phyloP scores from a whole-genome alignment of 805 yeast genomes.

The Helenozyma baotianmanensis region DNA sequence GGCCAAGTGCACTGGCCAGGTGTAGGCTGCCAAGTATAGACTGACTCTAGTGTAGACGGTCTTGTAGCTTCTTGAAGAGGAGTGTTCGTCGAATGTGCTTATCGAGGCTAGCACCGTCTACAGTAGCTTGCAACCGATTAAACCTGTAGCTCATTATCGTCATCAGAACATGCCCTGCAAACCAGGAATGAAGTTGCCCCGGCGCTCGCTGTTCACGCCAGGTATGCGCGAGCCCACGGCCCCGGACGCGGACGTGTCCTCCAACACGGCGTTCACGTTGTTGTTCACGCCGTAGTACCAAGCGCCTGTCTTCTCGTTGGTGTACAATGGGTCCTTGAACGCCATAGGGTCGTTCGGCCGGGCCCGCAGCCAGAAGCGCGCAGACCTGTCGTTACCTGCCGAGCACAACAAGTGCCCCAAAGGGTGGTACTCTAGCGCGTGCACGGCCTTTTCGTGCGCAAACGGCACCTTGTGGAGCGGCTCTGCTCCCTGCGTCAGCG shows the following conservation, averaged over 20 bases:
- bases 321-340: slow-evolving; percentile 77
- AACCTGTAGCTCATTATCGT: too few relatives aligned
- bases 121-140: too few relatives aligned
- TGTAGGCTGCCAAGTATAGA: too few relatives aligned
- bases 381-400: slow-evolving; percentile 90
- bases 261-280: slow-evolving; percentile 37
- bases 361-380: slow-evolving; percentile 91
- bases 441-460: slow-evolving; percentile 93
- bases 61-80: too few relatives aligned
- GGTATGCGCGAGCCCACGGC: slow-evolving; percentile 5
- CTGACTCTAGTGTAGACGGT: too few relatives aligned
- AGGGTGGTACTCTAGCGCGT: slow-evolving; percentile 89
- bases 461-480: slow-evolving; percentile 67
- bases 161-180: background rate
- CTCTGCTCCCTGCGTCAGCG: slow-evolving; percentile 22
- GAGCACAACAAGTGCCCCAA: slow-evolving; percentile 87
- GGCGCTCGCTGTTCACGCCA: slow-evolving; percentile 10
- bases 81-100: too few relatives aligned
- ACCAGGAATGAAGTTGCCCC: slow-evolving; percentile 10
- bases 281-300: slow-evolving; percentile 50
- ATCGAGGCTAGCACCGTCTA: too few relatives aligned
- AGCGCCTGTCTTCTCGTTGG: slow-evolving; percentile 55
- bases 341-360: slow-evolving; percentile 85
- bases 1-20: too few relatives aligned
- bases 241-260: slow-evolving; percentile 6